Percentiles rank a stretch among this genome's conserved stretches.
phyloP scores from a whole-genome alignment of 495 filamentous ascomycete species.

The Aspergillus homomorphus region DNA sequence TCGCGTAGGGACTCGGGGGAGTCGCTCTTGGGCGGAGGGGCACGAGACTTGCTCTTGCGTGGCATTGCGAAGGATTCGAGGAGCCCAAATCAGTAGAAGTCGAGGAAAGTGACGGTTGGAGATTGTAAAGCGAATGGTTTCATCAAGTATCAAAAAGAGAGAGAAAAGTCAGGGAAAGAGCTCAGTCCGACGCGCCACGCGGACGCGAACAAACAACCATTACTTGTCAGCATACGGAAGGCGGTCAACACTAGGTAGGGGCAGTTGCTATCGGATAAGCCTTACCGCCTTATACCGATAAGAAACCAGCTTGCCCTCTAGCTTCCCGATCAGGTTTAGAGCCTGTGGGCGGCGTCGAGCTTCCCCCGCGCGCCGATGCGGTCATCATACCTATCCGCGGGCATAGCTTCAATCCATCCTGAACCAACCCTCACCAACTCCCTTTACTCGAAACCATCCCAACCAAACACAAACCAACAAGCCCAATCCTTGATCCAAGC shows the following conservation, averaged over 20 bases:
- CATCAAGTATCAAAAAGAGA: neutral
- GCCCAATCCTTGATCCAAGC: neutral
- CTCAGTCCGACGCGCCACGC: neutral
- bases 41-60: neutral
- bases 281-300: neutral
- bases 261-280: neutral
- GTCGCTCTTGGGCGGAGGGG: no score
- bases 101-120: no score
- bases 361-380: neutral
- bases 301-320: neutral
- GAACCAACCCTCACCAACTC: no score
- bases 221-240: neutral
- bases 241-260: neutral
- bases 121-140: no score
- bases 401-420: neutral
- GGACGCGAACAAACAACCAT: conserved; percentile 1
- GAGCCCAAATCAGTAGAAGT: neutral
- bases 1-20: no score
- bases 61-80: conserved; percentile 6
- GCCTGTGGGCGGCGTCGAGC: no score
- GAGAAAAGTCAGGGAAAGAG: neutral
- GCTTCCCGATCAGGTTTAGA: neutral
- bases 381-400: neutral
- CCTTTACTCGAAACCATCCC: neutral
- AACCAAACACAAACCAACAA: neutral